Evolutionary conservation across 768 basidiomycete genomes (phyloP).

Genomic region (Cystofilobasidium macerans): DNA sequence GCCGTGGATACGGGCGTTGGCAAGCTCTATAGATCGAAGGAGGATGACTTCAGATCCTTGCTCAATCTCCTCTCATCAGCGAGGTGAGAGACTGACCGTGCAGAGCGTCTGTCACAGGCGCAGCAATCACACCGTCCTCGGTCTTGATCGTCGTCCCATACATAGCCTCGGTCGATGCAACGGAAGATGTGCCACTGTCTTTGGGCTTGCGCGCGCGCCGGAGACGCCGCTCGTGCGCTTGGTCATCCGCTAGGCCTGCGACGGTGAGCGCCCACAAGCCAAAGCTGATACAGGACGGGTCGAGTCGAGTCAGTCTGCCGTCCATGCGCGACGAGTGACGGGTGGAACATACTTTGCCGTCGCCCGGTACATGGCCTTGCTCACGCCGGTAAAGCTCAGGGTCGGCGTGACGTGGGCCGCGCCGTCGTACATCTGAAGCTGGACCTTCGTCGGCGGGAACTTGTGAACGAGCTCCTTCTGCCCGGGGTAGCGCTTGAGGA

Average conservation of each 20-base stretch:
- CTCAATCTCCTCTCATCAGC: too few relatives aligned
- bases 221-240: background rate
- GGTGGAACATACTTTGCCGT: slow-evolving; percentile 5
- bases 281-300: slow-evolving; percentile 13
- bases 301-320: background rate
- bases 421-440: slow-evolving; percentile 65
- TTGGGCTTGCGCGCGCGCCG: background rate
- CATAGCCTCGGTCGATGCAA: background rate
- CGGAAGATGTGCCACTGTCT: background rate
- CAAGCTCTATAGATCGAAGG: too few relatives aligned
- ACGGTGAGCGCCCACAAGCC: slow-evolving; percentile 18
- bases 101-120: background rate
- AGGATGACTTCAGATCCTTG: too few relatives aligned
- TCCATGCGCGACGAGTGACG: background rate
- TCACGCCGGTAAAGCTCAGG: slow-evolving; percentile 10
- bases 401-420: slow-evolving; percentile 18
- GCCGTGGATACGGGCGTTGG: background rate
- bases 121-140: background rate
- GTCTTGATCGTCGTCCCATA: slow-evolving; percentile 2
- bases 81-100: too few relatives aligned
- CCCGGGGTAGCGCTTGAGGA: slow-evolving; percentile 37
- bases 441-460: slow-evolving; percentile 59
- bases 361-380: slow-evolving; percentile 21
- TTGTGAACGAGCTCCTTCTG: slow-evolving; percentile 36
- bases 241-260: slow-evolving; percentile 5